A percentile compares a stretch with the other conserved stretches of the same genome.
Evolutionary conservation across 148 eudicot genomes (phyloP).

Genomic region (Beta vulgaris): DNA sequence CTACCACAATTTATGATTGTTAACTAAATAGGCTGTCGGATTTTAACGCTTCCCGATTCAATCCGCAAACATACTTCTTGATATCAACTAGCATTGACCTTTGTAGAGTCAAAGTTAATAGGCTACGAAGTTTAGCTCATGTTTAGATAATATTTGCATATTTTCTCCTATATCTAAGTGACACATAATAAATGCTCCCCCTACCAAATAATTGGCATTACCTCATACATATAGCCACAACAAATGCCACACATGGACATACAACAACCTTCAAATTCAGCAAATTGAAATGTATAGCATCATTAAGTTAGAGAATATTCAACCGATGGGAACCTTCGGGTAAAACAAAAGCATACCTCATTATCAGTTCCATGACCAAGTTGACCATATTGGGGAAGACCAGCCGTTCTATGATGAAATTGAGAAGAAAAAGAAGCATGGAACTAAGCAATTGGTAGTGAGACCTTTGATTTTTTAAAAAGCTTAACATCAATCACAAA

Average conservation of each 20-base stretch:
- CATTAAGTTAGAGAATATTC: background rate
- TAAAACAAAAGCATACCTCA: slow-evolving; percentile 53
- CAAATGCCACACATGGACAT: background rate
- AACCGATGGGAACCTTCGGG: background rate
- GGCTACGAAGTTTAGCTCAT: background rate
- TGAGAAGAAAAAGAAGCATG: slow-evolving; percentile 6
- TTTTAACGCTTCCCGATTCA: background rate
- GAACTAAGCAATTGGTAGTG: background rate
- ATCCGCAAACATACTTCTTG: background rate
- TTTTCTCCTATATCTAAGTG: background rate
- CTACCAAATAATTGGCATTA: background rate
- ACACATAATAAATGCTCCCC: background rate
- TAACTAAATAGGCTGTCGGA: no score
- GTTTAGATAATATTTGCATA: background rate
- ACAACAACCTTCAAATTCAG: background rate
- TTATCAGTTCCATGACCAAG: slow-evolving; percentile 99
- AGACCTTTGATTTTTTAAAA: background rate
- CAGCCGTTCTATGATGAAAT: slow-evolving; percentile 66
- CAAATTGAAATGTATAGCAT: background rate
- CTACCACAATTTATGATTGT: no score
- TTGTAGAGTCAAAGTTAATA: background rate
- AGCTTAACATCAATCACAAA: slow-evolving; percentile 30
- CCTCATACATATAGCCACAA: background rate
- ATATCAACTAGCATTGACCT: background rate
- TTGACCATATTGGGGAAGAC: slow-evolving; percentile 98